These are phyloP conservation scores for Heterobasidion annosum DNA, from an alignment of 1,284 basidiomycete species.

Conservation along the genomic window DNA sequence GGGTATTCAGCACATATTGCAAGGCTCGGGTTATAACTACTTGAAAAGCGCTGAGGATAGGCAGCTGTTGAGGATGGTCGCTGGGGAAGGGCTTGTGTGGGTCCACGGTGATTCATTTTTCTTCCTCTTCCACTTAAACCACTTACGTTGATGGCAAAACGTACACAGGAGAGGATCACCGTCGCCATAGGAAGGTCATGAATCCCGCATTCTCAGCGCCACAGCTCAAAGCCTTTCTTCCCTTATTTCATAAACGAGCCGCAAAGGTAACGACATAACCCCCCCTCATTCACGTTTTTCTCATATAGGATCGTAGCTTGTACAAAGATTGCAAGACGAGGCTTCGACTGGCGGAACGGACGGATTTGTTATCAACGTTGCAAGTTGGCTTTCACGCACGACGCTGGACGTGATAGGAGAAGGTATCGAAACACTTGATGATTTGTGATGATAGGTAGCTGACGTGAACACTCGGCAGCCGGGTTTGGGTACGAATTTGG, in stretches of 20 bases:
- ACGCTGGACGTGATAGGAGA: slow-evolving; percentile 15
- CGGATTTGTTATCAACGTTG: slow-evolving; percentile 9
- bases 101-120: slow-evolving; percentile 8
- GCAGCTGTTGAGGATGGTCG: slow-evolving; percentile 7
- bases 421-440: slow-evolving; percentile 1
- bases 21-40: slow-evolving; percentile 16
- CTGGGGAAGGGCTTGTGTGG: slow-evolving; percentile 13
- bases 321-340: slow-evolving; percentile 12
- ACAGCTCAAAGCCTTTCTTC: slow-evolving; percentile 14
- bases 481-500: slow-evolving; percentile 16
- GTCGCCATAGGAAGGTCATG: slow-evolving; percentile 20
- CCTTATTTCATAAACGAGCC: slow-evolving; percentile 10
- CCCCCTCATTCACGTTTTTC: not conserved
- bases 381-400: slow-evolving; percentile 12
- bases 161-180: slow-evolving; percentile 13
- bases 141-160: no score
- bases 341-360: not conserved
- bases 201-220: slow-evolving; percentile 17
- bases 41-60: slow-evolving; percentile 12
- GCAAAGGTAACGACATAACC: slow-evolving; percentile 3
- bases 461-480: slow-evolving; percentile 6
- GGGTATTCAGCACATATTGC: slow-evolving; percentile 19
- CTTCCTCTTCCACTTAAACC: not conserved
- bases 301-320: slow-evolving; percentile 6
- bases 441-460: not conserved